Base-by-base conservation (phyloP, 2,329 filamentous ascomycete genomes). In the Pestalotiopsis sp. region DNA sequence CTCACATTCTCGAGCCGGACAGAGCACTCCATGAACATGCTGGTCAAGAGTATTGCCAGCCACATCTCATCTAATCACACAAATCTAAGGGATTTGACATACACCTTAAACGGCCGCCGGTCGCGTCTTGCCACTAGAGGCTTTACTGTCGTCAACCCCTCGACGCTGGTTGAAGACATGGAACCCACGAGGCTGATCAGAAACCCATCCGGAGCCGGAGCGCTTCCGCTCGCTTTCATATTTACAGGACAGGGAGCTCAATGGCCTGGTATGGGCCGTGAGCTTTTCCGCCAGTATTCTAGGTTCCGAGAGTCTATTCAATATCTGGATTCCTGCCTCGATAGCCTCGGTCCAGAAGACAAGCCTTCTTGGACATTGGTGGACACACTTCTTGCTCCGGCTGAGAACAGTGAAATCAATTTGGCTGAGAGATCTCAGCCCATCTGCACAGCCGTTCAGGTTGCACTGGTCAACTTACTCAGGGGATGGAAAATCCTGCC, bases 341-440 rank as follows among this genome's bases (percentile, higher is more conserved):
- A 12, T 0, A 11, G 13, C 1, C 58, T 71, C 6, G 38, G 66
- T 11, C 31, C 31, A 7, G 31, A 36, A 36, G 14, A 27, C 4
- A n/a, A n/a, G 1, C 69, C 68, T 5, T 4, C 27, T 1, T 74
- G 73, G 71, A 62, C 38, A 9, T 45, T 74, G 1, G 3, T 3
- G 11, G 66, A 68, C 3, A 62, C 69, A 1, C 66, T 74, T 1
- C 38, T n/a, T 0, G 64, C 66, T 3, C 20, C 57, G 2, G 60
- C 27, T n/a, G 66, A 68, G 3, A 1, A 20, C 6, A 39, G 67
- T 9, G 12, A 60, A 3, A 14, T 71, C 5, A 57, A 70, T 78
- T 74, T 3, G 65, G 4, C 80, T 83, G 64, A 83, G 83, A 76
- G 86, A 85, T 62, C 59, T 12, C 59, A 62, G 14, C 38, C 27